A percentile compares a stretch with the other conserved stretches of the same genome.
Conservation (phyloP, 2,329 filamentous ascomycete species). For the Aspergillus arachidicola region DNA sequence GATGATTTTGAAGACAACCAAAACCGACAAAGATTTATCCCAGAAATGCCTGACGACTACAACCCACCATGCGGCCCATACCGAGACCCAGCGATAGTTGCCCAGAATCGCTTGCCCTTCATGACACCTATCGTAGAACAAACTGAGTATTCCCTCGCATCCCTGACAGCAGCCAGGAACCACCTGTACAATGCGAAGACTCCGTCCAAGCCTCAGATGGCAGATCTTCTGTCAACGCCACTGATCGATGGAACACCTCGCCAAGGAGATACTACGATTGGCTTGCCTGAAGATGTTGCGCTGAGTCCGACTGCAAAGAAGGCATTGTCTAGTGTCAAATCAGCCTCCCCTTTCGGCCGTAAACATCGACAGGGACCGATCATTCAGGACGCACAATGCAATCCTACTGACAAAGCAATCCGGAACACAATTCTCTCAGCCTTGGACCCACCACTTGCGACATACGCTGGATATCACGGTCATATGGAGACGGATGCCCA, state of each 20-base stretch:
- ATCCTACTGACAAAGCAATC: constrained; percentile 79
- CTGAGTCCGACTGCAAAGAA: constrained; percentile 44
- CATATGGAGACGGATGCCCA: constrained; percentile 66
- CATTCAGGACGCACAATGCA: constrained; percentile 81
- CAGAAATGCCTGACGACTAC: constrained; percentile 84
- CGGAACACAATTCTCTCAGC: constrained; percentile 74
- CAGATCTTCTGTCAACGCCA: constrained; percentile 67
- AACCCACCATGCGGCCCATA: constrained; percentile 77
- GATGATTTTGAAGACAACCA: constrained; percentile 40
- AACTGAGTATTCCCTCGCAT: constrained; percentile 81
- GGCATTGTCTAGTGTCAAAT: constrained; percentile 28
- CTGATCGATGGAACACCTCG: constrained; percentile 66
- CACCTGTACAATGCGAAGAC: constrained; percentile 71
- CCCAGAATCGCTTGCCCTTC: constrained; percentile 90
- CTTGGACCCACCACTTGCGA: constrained; percentile 70
- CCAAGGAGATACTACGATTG: constrained; percentile 45
- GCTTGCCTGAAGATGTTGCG: constrained; percentile 35
- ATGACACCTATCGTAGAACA: constrained; percentile 98
- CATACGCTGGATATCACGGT: constrained; percentile 80
- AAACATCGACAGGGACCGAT: constrained; percentile 59
- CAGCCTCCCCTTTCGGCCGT: constrained; percentile 21
- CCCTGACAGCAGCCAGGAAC: constrained; percentile 59
- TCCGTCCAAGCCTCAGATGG: constrained; percentile 64
- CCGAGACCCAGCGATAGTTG: constrained; percentile 75
- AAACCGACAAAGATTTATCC: constrained; percentile 47